Evolutionary conservation across 1,139 yeast genomes (phyloP), one percentile per base, ranked within the genome.

Genomic region (Komagataea norvegica): DNA sequence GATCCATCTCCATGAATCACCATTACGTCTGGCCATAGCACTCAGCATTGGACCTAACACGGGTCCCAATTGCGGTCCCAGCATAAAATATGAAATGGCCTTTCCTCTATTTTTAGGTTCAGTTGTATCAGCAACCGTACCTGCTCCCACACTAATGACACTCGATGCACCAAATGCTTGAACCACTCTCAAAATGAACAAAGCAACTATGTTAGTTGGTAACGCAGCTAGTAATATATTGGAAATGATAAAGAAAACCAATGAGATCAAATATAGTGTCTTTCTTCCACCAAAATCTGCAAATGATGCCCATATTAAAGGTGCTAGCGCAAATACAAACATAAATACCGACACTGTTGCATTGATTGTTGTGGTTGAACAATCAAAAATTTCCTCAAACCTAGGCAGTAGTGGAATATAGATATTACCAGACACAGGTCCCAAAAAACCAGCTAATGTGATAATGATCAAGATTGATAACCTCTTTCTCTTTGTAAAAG

Each of bases 41-140:
- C 52, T 45, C 2, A 74, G 49, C 8, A 74, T 56, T 0, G 80
- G 81, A 0, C 80, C 82, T 11, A 75, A 33, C 3, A 75, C 62
- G 1, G 82, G 81, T 0, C 81, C 82, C 42, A 74, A 48, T 45
- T 74, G 79, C 0, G 81, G 81, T 0, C 82, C 82, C 51, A 74
- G 49, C 78, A 76, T 74, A 41, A 73, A 74, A 40, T 68, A 65
- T 0, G 78, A 70, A 19, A 75, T 70, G 1, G 70, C 70, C 38
- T 64, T 70, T 0, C 72, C 81, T 46, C 81, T 59, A 31, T 62
- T 45, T 38, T 61, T 64, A 3, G 78, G 77, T 21, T 68, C 67
- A 6, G 65, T 58, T 7, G 73, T 56, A 53, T 75, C 81, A 5
- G 77, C 68, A 9, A 75, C 68, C 0, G 77, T 72, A 2, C 79